Percentiles rank a stretch among this genome's conserved stretches.
Conservation (phyloP, 1,284 basidiomycete species). For the Cutaneotrichosporon dermatis region DNA sequence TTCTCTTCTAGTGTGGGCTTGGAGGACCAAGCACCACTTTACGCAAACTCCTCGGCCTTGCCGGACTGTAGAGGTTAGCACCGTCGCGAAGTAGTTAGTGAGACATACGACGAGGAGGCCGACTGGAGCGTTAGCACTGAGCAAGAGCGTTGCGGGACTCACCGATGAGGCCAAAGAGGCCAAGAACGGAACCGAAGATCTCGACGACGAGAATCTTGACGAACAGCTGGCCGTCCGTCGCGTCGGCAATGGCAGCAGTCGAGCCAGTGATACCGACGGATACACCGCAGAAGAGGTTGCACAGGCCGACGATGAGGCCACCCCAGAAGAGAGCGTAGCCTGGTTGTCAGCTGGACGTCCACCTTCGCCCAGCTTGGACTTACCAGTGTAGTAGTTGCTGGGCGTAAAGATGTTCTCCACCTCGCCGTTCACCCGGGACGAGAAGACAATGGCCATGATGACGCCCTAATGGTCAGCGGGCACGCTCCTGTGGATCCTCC, state of each 20-base stretch:
- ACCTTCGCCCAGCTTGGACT: too few relatives aligned
- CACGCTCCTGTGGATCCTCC: too few relatives aligned
- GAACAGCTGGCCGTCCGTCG: conserved; percentile 84
- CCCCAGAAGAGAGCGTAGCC: conserved; percentile 93
- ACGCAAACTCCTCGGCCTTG: conserved; percentile 50
- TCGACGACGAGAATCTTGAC: conserved; percentile 93
- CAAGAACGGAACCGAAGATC: conserved; percentile 88
- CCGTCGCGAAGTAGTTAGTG: too few relatives aligned
- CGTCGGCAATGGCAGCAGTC: conserved; percentile 85
- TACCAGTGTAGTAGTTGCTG: conserved; percentile 85
- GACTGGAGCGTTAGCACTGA: conserved; percentile 27
- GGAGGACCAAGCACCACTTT: conserved; percentile 5
- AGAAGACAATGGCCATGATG: conserved; percentile 91
- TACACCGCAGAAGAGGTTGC: conserved; percentile 86
- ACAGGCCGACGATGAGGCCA: conserved; percentile 76
- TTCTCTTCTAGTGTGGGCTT: conserved; percentile 3
- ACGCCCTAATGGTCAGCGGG: conserved; percentile 44
- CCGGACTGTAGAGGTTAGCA: conserved; percentile 27
- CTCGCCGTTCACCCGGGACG: conserved; percentile 65
- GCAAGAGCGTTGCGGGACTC: conserved; percentile 41
- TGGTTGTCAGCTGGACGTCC: conserved; percentile 42
- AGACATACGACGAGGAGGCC: conserved; percentile 39
- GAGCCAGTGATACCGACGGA: conserved; percentile 87
- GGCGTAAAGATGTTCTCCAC: conserved; percentile 68
- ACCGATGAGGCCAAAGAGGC: conserved; percentile 88